Conservation (phyloP, 148 eudicot species). For the Simmondsia chinensis region DNA sequence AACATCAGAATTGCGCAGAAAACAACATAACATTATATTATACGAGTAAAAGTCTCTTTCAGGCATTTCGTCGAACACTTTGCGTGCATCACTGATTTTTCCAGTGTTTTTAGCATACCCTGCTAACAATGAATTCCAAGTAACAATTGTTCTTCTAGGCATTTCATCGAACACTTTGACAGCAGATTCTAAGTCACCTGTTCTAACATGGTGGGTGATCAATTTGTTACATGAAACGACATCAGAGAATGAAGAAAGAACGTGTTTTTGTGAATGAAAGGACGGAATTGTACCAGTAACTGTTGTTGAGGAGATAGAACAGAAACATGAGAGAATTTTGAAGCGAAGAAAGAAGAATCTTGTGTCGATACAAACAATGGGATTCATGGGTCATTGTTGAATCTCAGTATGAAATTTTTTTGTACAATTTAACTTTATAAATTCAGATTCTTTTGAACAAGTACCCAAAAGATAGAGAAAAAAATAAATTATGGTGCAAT, state of each 20-base stretch:
- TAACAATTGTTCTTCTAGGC: slow-evolving; percentile 33
- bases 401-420: too few relatives aligned
- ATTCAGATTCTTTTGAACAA: too few relatives aligned
- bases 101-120: slow-evolving; percentile 40
- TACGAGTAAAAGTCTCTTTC: slow-evolving; percentile 52
- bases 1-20: slow-evolving; percentile 34
- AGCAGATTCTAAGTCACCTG: slow-evolving; percentile 57
- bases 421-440: too few relatives aligned
- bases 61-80: slow-evolving; percentile 69
- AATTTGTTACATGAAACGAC: slow-evolving; percentile 40
- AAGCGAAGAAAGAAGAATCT: too few relatives aligned
- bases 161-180: slow-evolving; percentile 33
- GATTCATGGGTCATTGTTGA: too few relatives aligned
- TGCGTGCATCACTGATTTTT: slow-evolving; percentile 38
- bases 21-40: slow-evolving; percentile 66
- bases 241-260: slow-evolving; percentile 4
- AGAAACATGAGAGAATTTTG: too few relatives aligned
- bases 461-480: too few relatives aligned
- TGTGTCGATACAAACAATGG: too few relatives aligned
- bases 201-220: slow-evolving; percentile 34
- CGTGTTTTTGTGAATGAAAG: too few relatives aligned
- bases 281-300: too few relatives aligned
- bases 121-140: slow-evolving; percentile 69
- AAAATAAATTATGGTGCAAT: too few relatives aligned
- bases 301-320: too few relatives aligned